phyloP scores from a whole-genome alignment of 2,329 filamentous ascomycete genomes.

The Colletotrichum sp. region DNA sequence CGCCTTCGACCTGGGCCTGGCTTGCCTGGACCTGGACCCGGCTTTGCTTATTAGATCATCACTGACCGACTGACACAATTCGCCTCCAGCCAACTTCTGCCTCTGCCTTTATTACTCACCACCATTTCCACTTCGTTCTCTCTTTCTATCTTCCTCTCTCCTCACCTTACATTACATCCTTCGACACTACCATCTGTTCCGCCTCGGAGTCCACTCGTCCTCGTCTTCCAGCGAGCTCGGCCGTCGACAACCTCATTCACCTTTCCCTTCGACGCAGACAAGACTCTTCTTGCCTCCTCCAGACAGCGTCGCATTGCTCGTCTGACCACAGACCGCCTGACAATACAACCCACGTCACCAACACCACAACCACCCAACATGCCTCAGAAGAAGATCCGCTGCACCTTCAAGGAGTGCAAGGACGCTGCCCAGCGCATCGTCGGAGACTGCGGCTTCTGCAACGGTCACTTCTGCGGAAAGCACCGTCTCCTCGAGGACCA shows the following conservation, averaged over 20 bases:
- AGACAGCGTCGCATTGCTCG: neutral
- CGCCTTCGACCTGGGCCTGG: conserved; percentile 19
- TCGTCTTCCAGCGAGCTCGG: neutral
- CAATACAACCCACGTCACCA: neutral
- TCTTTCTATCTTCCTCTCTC: neutral
- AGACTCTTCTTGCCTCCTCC: neutral
- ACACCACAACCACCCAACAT: conserved; percentile 41
- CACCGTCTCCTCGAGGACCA: conserved; percentile 94
- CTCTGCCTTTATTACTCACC: conserved; percentile 14
- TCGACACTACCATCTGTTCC: neutral
- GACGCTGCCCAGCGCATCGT: conserved; percentile 90
- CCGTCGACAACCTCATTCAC: neutral
- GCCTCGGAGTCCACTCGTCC: neutral
- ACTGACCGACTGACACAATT: conserved; percentile 20
- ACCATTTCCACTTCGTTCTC: neutral
- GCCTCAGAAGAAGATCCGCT: conserved; percentile 81
- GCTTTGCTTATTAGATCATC: conserved; percentile 22
- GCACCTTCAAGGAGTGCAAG: conserved; percentile 89
- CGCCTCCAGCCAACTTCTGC: conserved; percentile 14
- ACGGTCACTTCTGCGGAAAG: conserved; percentile 92
- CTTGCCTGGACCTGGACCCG: conserved; percentile 10
- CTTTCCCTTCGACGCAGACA: neutral
- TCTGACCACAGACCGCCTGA: neutral
- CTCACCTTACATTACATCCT: neutral
- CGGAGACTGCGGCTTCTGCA: conserved; percentile 94